Evolutionary conservation across 192 early-diverging fungal species (phyloP), one percentile per base, ranked within the genome.

Genomic region (Tieghemiomyces parasiticus): DNA sequence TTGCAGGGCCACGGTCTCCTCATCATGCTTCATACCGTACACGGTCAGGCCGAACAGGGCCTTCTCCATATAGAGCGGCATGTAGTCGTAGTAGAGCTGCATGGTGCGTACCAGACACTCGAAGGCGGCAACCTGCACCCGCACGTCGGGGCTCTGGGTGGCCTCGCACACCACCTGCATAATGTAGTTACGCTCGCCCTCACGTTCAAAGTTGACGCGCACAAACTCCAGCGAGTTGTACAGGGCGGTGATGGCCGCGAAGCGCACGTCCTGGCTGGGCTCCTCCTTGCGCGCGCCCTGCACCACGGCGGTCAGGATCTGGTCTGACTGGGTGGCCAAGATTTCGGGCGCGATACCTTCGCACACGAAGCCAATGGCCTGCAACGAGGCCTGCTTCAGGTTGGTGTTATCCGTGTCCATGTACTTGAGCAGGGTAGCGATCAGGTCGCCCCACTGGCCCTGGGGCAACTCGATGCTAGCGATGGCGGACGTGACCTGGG

Each of bases 131-230:
- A 88, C 83, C 63, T 95, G 84, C 34, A 97, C 86, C 38, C 81
- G 77, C 29, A 69, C 76, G 48, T 83, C 77, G 34, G 66, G 63
- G 66, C 82, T 86, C 71, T 91, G 86, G 16, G 92, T 95, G 24
- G 91, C 90, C 69, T 94, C 93, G 67, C 97, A 99, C 26, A 99
- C 90, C 13, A 94, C 86, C 66, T 93, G 89, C 97, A 99, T 99
- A 50, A 99, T 93, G 58, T 89, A 91, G 71, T 99, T 97, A 59
- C 97, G 83, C 71, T 99, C 95, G 58, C 79, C 83, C 74, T 93
- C 92, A 48, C 84, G 74, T 52, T 90, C 87, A 77, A 99, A 97
- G 74, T 97, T 95, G 31, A 77, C 81, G 63, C 87, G 75, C 44
- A 95, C 85, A 75, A 99, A 99, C 76, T 90, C 90, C 50, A 99